A percentile compares a stretch with the other conserved stretches of the same genome.
Evolutionary conservation across 2,329 filamentous ascomycete species (phyloP).

Genomic region (Westerdykella ornata): DNA sequence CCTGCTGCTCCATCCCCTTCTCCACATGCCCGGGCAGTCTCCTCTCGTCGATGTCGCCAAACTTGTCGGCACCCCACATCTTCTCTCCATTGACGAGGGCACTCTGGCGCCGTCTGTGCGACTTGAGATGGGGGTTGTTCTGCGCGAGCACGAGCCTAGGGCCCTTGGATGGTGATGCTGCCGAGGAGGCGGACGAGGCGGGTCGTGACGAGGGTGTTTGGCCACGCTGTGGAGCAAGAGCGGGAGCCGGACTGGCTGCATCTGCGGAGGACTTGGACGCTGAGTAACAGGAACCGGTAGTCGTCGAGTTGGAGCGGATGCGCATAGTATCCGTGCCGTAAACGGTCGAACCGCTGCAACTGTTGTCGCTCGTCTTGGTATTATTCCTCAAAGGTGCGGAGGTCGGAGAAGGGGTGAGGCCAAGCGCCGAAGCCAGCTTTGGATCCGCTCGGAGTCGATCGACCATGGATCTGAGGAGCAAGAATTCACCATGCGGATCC

Average conservation of each 20-base stretch:
- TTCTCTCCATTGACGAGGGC: conserved; percentile 41
- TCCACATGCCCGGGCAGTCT: conserved; percentile 53
- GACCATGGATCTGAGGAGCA: conserved; percentile 71
- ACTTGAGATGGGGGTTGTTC: conserved; percentile 79
- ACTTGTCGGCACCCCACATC: conserved; percentile 35
- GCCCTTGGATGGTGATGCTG: conserved; percentile 45
- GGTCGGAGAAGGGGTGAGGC: conserved; percentile 29
- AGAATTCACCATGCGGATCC: conserved; percentile 84
- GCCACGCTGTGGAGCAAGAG: conserved; percentile 11
- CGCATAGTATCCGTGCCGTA: conserved; percentile 31
- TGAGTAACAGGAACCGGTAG: conserved; percentile 9
- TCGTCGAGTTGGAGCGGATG: conserved; percentile 27
- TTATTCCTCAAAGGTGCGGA: conserved; percentile 26
- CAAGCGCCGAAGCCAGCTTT: conserved; percentile 51
- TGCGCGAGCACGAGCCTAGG: conserved; percentile 69
- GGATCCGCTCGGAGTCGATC: conserved; percentile 64
- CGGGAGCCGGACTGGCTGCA: conserved; percentile 13
- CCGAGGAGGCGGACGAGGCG: conserved; percentile 21
- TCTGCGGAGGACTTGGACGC: conserved; percentile 18
- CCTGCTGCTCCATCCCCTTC: conserved; percentile 85
- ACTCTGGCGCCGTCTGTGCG: conserved; percentile 53
- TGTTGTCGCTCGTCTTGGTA: conserved; percentile 28
- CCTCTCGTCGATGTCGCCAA: conserved; percentile 37
- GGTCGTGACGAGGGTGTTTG: conserved; percentile 21
- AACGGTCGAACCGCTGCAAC: conserved; percentile 29